These are phyloP conservation scores for Plasmodium adleri DNA, from an alignment of 169 alveolate species.

Conservation along the genomic window DNA sequence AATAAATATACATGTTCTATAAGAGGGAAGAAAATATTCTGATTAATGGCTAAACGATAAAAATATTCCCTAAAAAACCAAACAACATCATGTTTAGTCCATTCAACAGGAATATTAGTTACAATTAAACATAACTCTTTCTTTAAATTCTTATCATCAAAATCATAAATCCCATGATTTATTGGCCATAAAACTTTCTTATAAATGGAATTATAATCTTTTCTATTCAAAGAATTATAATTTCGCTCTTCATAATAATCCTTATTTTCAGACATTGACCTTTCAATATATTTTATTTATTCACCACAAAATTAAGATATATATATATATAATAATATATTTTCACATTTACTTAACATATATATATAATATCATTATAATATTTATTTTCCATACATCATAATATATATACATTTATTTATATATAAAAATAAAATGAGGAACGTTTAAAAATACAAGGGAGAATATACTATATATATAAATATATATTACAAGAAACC, in stretches of 20 bases:
- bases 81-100: slow-evolving; percentile 42
- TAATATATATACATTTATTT: too few relatives aligned
- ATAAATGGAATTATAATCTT: slow-evolving; percentile 11
- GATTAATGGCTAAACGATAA: slow-evolving; percentile 51
- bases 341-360: too few relatives aligned
- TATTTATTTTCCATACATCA: too few relatives aligned
- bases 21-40: slow-evolving; percentile 32
- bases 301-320: background rate
- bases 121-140: slow-evolving; percentile 41
- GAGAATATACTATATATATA: too few relatives aligned
- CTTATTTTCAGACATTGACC: slow-evolving; percentile 17
- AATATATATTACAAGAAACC: too few relatives aligned
- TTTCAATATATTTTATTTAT: slow-evolving; percentile 42
- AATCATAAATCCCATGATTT: slow-evolving; percentile 40
- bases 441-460: too few relatives aligned
- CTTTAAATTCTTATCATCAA: slow-evolving; percentile 62
- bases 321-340: too few relatives aligned
- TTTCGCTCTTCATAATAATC: slow-evolving; percentile 18
- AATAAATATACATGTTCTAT: slow-evolving; percentile 51
- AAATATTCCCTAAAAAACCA: slow-evolving; percentile 76
- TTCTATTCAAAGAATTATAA: slow-evolving; percentile 20
- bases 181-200: slow-evolving; percentile 68
- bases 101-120: slow-evolving; percentile 56
- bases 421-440: too few relatives aligned
- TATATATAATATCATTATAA: too few relatives aligned